Evolutionary conservation across 2,329 filamentous ascomycete species (phyloP).

Genomic region (Geosmithia putterillii): DNA sequence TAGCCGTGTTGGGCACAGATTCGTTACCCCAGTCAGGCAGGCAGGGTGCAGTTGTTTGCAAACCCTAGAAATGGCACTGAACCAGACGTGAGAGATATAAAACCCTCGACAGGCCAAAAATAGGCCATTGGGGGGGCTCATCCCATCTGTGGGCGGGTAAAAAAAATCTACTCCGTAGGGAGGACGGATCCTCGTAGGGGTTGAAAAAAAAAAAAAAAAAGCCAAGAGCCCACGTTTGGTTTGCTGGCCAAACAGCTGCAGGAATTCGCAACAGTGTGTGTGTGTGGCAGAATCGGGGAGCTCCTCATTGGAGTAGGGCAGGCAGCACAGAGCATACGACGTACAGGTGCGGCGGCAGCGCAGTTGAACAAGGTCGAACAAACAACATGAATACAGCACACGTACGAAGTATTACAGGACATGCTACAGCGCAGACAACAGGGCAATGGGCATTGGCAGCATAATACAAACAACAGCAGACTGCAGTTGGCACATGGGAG

Average conservation of each 20-base stretch:
- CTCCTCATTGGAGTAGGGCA: background rate
- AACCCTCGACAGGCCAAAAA: background rate
- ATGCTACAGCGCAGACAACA: too few relatives aligned
- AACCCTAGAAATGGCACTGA: background rate
- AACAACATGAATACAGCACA: background rate
- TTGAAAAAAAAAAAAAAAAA: background rate
- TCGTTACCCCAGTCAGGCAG: background rate
- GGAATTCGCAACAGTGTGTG: background rate
- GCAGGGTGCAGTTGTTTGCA: background rate
- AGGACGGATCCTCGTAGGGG: too few relatives aligned
- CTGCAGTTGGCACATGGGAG: too few relatives aligned
- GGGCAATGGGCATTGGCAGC: too few relatives aligned
- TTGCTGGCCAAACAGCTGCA: background rate
- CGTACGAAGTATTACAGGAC: background rate
- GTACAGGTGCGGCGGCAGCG: too few relatives aligned
- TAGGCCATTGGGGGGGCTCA: background rate
- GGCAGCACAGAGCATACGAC: background rate
- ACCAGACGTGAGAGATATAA: background rate
- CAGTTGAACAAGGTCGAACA: too few relatives aligned
- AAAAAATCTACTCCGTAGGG: too few relatives aligned
- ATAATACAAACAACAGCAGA: too few relatives aligned
- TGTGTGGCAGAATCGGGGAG: background rate
- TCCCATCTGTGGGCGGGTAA: background rate
- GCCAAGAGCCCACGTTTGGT: background rate
- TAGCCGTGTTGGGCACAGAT: background rate